Percentiles rank a stretch among this genome's conserved stretches.
Conservation (phyloP, 2,329 filamentous ascomycete species). For the Parascedosporium putredinis region DNA sequence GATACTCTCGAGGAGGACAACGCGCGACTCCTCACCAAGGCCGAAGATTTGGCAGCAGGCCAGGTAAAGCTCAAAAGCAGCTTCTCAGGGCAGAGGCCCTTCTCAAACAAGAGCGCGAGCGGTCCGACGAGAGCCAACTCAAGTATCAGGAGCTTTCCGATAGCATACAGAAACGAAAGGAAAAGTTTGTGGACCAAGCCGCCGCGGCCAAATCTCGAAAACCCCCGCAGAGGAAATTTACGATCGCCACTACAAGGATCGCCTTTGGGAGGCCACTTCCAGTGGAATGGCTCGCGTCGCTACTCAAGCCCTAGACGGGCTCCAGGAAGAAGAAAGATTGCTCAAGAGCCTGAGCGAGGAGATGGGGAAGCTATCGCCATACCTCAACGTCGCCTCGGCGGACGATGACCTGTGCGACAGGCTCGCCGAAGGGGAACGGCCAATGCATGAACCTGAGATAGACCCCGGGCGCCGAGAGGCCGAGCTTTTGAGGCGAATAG, state of each 20-base stretch:
- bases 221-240: background rate
- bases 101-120: background rate
- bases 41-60: background rate
- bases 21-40: background rate
- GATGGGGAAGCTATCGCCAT: background rate
- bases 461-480: background rate
- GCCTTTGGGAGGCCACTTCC: background rate
- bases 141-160: background rate
- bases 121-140: background rate
- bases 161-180: background rate
- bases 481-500: background rate
- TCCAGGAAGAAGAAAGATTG: background rate
- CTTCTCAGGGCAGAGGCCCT: background rate
- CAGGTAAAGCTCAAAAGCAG: background rate
- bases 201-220: background rate
- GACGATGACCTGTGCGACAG: background rate
- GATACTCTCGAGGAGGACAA: background rate
- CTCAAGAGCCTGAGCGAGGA: background rate
- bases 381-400: background rate
- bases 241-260: background rate
- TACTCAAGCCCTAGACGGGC: background rate
- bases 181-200: background rate
- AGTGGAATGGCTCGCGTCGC: background rate
- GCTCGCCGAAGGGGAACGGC: background rate
- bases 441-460: background rate